phyloP scores from a whole-genome alignment of 2,329 filamentous ascomycete genomes.

The Botrytis galanthina region DNA sequence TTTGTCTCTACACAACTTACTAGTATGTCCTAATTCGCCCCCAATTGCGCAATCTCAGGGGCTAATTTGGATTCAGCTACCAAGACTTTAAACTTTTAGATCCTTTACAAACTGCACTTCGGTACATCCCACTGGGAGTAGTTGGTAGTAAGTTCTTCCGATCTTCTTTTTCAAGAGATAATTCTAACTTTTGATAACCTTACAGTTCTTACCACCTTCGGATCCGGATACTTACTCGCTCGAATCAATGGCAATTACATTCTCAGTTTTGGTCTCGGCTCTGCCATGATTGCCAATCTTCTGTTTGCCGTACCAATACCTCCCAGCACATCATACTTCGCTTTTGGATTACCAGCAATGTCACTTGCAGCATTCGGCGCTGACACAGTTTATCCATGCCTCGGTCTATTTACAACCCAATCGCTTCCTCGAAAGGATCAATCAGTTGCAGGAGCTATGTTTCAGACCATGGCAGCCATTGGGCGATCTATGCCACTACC shows the following conservation, averaged over 20 bases:
- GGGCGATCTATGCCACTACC: constrained; percentile 65
- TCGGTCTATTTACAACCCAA: constrained; percentile 65
- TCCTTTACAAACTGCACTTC: constrained; percentile 64
- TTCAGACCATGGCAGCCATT: constrained; percentile 65
- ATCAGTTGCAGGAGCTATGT: constrained; percentile 64
- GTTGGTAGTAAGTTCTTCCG: constrained; percentile 43
- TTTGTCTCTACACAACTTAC: constrained; percentile 65
- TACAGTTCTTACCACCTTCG: constrained; percentile 25
- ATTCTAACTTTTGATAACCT: not conserved
- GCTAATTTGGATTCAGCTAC: constrained; percentile 44
- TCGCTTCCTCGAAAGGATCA: constrained; percentile 62
- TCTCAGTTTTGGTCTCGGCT: constrained; percentile 48
- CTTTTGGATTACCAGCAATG: constrained; percentile 66
- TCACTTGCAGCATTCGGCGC: constrained; percentile 62
- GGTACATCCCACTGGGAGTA: constrained; percentile 65
- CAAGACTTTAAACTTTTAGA: constrained; percentile 63
- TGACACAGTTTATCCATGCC: constrained; percentile 63
- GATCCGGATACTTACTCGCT: constrained; percentile 32
- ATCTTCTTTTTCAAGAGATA: not conserved
- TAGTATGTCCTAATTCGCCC: constrained; percentile 38
- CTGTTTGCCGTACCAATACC: constrained; percentile 65
- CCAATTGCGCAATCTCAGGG: not conserved
- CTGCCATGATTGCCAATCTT: constrained; percentile 48
- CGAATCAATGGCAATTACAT: constrained; percentile 49
- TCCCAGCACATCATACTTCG: constrained; percentile 61